Evolutionary conservation across 1,284 basidiomycete genomes (phyloP), one percentile per base, ranked within the genome.

Genomic region (Xanthoconium separans): DNA sequence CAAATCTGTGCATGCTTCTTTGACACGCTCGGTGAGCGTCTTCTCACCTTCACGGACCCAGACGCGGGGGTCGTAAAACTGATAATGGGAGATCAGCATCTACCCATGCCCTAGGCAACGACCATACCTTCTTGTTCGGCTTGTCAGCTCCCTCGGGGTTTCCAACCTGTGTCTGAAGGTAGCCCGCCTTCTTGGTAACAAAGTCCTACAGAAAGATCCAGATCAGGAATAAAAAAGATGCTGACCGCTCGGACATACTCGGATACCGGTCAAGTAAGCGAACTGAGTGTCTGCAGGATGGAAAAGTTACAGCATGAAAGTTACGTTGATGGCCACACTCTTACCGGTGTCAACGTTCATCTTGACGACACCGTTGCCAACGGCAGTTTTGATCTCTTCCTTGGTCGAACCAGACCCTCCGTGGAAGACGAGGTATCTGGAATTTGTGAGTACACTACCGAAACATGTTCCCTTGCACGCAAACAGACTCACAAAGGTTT

Each of bases 31-130:
- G 49, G 74, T 55, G 66, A 99, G 85, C 24, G 95, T 98, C 86
- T 97, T 95, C 80, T 99, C 97, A 62, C 95, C 95, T 78, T 98
- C 95, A 68, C 96, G 91, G 45, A 98, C 91, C 95, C 95, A 98
- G 59, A 96, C 90, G 81, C 95, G 92, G 54, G 93, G 93, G 74
- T 95, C 93, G 76, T 95, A 95, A 78, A 74, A 89, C 88, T 91
- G 60, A 27, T 13, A 18, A 34, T 18, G 11, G n/a, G 11, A 29
- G 3, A 13, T 58, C 29, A 44, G 49, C 18, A 0, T 15, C 24
- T 44, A n/a, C 4, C 44, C 27, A 27, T 15, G 31, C 13, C 43
- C 47, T n/a, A 7, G 22, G 7, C 6, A 29, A 31, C 6, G 20
- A 22, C 20, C 61, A 66, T 54, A 87, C 88, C 87, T 97, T 98